Percentiles rank a stretch among this genome's conserved stretches.
Conservation (phyloP, 2,329 filamentous ascomycete genomes). For the Diaporthe ampelina region DNA sequence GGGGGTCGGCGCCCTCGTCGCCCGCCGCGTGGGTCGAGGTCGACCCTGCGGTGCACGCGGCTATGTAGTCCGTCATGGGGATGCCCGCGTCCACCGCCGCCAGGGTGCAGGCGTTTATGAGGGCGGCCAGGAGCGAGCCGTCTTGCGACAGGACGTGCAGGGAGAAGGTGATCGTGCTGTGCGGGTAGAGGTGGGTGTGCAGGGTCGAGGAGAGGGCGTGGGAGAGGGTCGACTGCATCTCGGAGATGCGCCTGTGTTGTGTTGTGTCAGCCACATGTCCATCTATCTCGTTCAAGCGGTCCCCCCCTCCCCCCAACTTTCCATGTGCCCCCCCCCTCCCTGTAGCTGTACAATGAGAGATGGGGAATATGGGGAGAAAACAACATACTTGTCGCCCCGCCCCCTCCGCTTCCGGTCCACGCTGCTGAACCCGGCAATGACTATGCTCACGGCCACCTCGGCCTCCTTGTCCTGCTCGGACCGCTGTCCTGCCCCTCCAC, state of each 20-base stretch:
- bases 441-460: conserved; percentile 84
- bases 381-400: conserved; percentile 83
- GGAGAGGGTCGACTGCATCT: conserved; percentile 84
- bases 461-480: conserved; percentile 63
- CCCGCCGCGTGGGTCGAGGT: conserved; percentile 76
- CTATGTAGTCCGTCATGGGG: conserved; percentile 93
- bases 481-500: conserved; percentile 55
- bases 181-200: conserved; percentile 90
- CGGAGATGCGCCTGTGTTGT: conserved; percentile 76
- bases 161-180: conserved; percentile 85
- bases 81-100: conserved; percentile 95
- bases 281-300: too few relatives aligned
- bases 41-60: conserved; percentile 88
- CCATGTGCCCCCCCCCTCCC: too few relatives aligned
- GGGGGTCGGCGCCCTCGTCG: conserved; percentile 79
- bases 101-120: conserved; percentile 91
- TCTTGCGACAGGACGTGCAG: conserved; percentile 92
- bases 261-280: conserved; percentile 51
- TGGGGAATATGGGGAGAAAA: too few relatives aligned
- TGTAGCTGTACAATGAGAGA: too few relatives aligned
- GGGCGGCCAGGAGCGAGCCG: conserved; percentile 88
- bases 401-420: conserved; percentile 85
- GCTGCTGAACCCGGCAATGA: conserved; percentile 88
- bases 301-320: too few relatives aligned
- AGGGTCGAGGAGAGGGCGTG: conserved; percentile 83